Evolutionary conservation across 2,329 filamentous ascomycete species (phyloP).

Genomic region (Aaosphaeria pasadenensis): DNA sequence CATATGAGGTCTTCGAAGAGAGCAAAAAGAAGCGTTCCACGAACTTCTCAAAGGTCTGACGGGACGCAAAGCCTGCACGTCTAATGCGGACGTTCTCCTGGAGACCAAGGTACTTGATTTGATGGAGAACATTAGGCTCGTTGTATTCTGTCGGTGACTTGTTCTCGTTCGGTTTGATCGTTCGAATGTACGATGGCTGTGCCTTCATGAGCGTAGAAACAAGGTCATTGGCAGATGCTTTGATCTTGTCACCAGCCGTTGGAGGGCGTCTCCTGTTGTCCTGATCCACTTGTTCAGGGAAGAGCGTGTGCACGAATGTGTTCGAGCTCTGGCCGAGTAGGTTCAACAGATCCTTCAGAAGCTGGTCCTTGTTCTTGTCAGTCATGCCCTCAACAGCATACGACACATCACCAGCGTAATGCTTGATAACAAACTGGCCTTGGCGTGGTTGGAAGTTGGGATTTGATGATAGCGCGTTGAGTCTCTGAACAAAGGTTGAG

Average conservation of each 20-base stretch:
- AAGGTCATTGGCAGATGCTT: constrained; percentile 87
- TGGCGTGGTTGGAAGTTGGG: constrained; percentile 88
- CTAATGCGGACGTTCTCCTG: constrained; percentile 98
- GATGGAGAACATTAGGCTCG: constrained; percentile 86
- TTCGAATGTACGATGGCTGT: constrained; percentile 95
- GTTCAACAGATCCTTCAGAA: constrained; percentile 89
- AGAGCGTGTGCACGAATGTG: constrained; percentile 79
- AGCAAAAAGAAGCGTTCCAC: constrained; percentile 95
- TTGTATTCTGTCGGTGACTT: constrained; percentile 96
- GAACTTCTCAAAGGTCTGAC: constrained; percentile 97
- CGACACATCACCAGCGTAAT: constrained; percentile 94
- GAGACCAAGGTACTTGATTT: constrained; percentile 98
- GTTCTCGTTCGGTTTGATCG: constrained; percentile 99
- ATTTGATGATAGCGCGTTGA: constrained; percentile 84
- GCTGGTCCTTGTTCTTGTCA: constrained; percentile 98
- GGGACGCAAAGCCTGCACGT: constrained; percentile 92
- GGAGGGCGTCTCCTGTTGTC: constrained; percentile 93
- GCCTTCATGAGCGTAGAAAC: constrained; percentile 97
- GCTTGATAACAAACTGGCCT: constrained; percentile 97
- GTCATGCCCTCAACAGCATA: constrained; percentile 97
- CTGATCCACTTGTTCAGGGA: constrained; percentile 90
- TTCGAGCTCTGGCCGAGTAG: constrained; percentile 83
- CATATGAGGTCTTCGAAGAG: constrained; percentile 91
- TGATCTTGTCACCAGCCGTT: constrained; percentile 95
- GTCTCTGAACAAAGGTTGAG: constrained; percentile 88